These are phyloP conservation scores for Balamuthia mandrillaris DNA, from an alignment of 208 protist genomes.

Conservation along the genomic window DNA sequence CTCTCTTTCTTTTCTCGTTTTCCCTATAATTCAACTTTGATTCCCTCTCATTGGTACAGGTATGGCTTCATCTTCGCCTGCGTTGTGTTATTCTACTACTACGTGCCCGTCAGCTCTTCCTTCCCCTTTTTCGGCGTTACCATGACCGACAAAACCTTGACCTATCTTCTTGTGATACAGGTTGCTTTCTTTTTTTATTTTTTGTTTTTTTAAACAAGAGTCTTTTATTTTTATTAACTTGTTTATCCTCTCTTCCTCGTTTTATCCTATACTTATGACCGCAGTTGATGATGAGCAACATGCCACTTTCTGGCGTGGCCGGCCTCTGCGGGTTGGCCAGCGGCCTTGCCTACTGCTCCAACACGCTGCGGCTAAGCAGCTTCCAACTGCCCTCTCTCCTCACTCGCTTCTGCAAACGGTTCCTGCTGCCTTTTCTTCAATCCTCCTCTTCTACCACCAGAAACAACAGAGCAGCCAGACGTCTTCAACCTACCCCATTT, in stretches of 20 bases:
- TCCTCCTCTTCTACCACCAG: background rate
- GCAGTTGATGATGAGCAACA: background rate
- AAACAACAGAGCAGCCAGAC: background rate
- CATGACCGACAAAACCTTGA: constrained; percentile 44
- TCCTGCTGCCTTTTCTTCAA: constrained; percentile 35
- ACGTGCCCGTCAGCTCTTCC: background rate
- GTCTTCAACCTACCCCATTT: no score
- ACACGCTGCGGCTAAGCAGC: background rate
- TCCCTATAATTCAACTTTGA: background rate
- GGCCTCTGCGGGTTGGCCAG: background rate
- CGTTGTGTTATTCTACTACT: constrained; percentile 33
- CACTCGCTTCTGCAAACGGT: background rate
- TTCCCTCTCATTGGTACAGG: constrained; percentile 3
- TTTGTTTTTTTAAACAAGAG: background rate
- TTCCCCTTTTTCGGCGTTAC: constrained; percentile 36
- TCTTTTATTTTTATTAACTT: constrained; percentile 45
- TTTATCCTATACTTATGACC: background rate
- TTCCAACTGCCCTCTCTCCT: constrained; percentile 26
- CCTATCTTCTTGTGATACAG: constrained; percentile 39
- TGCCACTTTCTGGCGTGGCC: background rate
- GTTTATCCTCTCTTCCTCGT: background rate
- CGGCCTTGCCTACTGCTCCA: constrained; percentile 14
- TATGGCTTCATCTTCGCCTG: constrained; percentile 41
- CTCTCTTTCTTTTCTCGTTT: no score
- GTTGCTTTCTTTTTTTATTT: constrained; percentile 39